These are phyloP conservation scores for Phytophthora sansomeana DNA, from an alignment of 352 stramenopile species.

Conservation along the genomic window DNA sequence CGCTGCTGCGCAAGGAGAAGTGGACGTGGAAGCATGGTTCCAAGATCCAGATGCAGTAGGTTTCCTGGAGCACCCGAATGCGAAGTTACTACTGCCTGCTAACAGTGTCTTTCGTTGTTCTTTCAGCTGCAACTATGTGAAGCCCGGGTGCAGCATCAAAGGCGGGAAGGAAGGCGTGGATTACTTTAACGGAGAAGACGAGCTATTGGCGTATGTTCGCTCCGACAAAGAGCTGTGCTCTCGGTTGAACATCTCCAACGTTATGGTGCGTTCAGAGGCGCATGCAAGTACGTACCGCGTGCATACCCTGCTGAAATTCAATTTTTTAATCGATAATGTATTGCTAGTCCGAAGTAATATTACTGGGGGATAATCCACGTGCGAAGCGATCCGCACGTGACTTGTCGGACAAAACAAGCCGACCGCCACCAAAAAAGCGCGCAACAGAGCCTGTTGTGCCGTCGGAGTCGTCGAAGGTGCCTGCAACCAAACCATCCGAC, in stretches of 20 bases:
- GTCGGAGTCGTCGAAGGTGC: no score
- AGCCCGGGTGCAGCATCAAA: neutral
- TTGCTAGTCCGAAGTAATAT: neutral
- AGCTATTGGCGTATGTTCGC: neutral
- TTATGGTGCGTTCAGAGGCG: neutral
- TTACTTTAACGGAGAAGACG: conserved; percentile 17
- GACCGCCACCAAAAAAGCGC: no score
- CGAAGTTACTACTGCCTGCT: no score
- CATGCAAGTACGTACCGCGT: neutral
- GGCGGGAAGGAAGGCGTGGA: neutral
- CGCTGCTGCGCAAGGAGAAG: neutral
- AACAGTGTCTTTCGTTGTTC: no score
- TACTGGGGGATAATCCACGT: no score
- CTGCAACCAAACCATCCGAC: no score
- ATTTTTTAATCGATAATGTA: no score
- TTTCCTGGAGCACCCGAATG: no score
- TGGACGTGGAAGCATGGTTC: neutral
- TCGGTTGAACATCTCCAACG: neutral
- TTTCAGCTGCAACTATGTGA: conserved; percentile 14
- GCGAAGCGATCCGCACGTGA: no score
- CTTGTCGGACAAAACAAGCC: no score
- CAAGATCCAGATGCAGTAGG: neutral
- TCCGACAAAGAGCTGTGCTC: conserved; percentile 6
- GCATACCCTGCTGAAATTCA: no score
- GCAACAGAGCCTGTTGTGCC: no score